Evolutionary conservation across 1,284 basidiomycete species (phyloP), one percentile per base, ranked within the genome.

Genomic region (Schizophyllum commune): DNA sequence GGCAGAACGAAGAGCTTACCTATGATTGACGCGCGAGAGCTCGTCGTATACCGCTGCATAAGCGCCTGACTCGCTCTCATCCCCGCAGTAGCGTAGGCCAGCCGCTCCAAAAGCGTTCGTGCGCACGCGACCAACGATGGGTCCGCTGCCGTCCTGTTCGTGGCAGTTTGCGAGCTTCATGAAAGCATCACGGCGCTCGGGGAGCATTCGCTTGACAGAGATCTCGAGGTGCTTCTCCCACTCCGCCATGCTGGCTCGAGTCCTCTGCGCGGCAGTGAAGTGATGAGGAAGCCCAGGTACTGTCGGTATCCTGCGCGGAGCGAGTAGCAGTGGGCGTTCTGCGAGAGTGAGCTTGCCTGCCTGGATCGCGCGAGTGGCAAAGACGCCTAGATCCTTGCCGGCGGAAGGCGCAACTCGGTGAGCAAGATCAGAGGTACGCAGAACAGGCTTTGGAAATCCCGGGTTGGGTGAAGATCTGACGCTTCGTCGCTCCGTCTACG

Each of bases 1-100:
- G 65, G 57, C 70, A 70, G 39, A 64, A 61, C 8, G 32, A 9
- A n/a, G 17, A 4, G 22, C 53, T 22, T 55, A 68, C 70, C 70
- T 71, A 55, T 71, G 70, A 34, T 70, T 71, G 21, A 70, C 64
- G 53, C 70, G 68, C n/a, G 68, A 68, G 56, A 71, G 66, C 32
- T 62, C 61, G 27, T 63, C 66, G 57, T 65, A 66, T 5, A 69
- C 68, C 19, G 63, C 67, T 8, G 64, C 61, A 61, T 68, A 70
- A 34, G 47, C 60, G 32, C 56, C 60, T 5, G 59, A 52, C 13
- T 58, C 58, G 15, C 61, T 53, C 52, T 65, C 63, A 8, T 58
- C 53, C 8, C 20, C 34, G 17, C 59, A 52, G 11, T 55, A 56
- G 2, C 52, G 34, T 5, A 68, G 60, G 32, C 55, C 63, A 5